A percentile compares a stretch with the other conserved stretches of the same genome.
phyloP scores from a whole-genome alignment of 306 rosid species.

The Spatholobus suberectus region DNA sequence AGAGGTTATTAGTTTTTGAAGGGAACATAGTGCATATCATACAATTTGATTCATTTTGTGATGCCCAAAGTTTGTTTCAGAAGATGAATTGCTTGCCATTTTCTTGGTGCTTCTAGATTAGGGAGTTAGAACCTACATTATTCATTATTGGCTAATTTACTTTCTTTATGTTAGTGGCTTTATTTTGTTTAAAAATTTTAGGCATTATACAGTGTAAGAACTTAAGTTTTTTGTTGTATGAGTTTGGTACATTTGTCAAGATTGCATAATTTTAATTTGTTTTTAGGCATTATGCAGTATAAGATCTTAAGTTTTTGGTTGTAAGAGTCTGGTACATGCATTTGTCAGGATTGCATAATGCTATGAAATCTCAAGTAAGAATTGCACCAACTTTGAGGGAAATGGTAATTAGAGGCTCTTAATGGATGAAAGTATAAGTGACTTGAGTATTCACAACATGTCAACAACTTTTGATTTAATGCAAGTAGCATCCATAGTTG shows the following conservation, averaged over 20 bases:
- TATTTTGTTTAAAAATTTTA: not conserved
- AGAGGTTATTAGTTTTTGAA: not conserved
- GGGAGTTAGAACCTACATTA: not conserved
- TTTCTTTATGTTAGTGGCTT: not conserved
- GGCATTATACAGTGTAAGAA: not conserved
- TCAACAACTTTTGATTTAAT: not conserved
- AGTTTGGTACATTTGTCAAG: not conserved
- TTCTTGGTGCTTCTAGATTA: not conserved
- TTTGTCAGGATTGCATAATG: not conserved
- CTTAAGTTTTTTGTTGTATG: not conserved
- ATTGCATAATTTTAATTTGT: not conserved
- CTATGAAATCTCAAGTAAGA: not conserved
- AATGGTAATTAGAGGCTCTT: not conserved
- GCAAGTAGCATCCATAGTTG: not conserved
- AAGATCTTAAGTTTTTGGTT: not conserved
- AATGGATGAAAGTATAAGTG: not conserved
- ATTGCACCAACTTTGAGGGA: not conserved
- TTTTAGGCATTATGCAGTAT: not conserved
- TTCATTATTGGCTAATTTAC: not conserved
- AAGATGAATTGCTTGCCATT: not conserved
- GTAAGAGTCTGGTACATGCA: not conserved
- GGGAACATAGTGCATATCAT: not conserved
- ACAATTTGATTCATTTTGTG: conserved; percentile 2
- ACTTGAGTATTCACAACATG: not conserved
- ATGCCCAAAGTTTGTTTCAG: not conserved